Percentiles rank a stretch among this genome's conserved stretches.
Evolutionary conservation across 257 asterid species (phyloP).

Genomic region (Euphrasia confusa): DNA sequence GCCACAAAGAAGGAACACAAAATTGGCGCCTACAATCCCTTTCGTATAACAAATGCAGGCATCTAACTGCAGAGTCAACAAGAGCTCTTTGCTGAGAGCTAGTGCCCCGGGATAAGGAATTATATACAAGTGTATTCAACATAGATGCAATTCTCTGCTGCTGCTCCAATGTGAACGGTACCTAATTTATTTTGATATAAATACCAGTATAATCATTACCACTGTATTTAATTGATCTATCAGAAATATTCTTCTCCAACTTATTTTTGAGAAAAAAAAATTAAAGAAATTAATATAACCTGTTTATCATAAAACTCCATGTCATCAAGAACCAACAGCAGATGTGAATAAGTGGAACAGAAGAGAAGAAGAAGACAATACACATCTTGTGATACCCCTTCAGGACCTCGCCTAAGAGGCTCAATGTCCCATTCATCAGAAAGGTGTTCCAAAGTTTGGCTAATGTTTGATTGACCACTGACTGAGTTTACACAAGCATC

Average conservation of each 20-base stretch:
- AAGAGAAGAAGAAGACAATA: conserved; percentile 78
- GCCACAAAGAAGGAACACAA: conserved; percentile 89
- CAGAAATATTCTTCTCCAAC: background rate
- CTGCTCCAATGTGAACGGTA: conserved; percentile 80
- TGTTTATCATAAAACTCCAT: conserved; percentile 90
- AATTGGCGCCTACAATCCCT: conserved; percentile 90
- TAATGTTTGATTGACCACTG: conserved; percentile 29
- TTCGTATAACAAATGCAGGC: conserved; percentile 90
- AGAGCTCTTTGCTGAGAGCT: conserved; percentile 46
- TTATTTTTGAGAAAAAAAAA: no score
- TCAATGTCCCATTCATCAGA: conserved; percentile 72
- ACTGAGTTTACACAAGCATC: conserved; percentile 30
- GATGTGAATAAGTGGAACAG: conserved; percentile 85
- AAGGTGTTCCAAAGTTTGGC: conserved; percentile 42
- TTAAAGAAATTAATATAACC: conserved; percentile 40
- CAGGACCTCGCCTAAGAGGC: conserved; percentile 70
- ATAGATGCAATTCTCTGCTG: conserved; percentile 69
- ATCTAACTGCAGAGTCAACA: conserved; percentile 72
- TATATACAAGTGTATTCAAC: conserved; percentile 76
- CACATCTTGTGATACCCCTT: conserved; percentile 62
- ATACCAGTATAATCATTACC: conserved; percentile 19
- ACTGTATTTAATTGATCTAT: conserved; percentile 5
- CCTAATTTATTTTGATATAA: conserved; percentile 38
- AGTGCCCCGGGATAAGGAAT: conserved; percentile 51
- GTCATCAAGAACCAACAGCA: conserved; percentile 88